Percentiles rank a stretch among this genome's conserved stretches.
phyloP scores from a whole-genome alignment of 148 eudicot species.

The Vaccinium darrowii region DNA sequence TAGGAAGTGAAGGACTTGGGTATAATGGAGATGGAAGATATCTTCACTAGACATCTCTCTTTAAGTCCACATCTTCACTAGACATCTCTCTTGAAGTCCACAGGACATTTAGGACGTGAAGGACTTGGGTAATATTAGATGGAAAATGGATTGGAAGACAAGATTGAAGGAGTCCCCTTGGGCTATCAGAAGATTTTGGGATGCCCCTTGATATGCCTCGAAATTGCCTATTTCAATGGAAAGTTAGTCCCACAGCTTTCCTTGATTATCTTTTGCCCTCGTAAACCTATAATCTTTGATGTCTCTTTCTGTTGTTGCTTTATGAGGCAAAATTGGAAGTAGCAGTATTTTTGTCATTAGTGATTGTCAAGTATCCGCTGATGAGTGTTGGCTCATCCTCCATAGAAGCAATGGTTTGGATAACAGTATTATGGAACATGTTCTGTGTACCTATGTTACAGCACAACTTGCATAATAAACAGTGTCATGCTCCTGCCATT shows the following conservation, averaged over 20 bases:
- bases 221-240: background rate
- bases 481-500: background rate
- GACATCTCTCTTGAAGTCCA: background rate
- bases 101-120: background rate
- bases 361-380: background rate
- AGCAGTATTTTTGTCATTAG: background rate
- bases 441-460: background rate
- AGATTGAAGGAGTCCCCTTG: too few species aligned
- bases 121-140: background rate
- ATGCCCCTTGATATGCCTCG: background rate
- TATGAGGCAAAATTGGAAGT: conserved; percentile 3
- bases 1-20: background rate
- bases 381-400: background rate
- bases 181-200: background rate
- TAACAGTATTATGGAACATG: background rate
- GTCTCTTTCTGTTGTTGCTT: background rate
- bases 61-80: background rate
- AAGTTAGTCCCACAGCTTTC: background rate
- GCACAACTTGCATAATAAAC: background rate
- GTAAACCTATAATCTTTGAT: background rate
- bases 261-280: background rate
- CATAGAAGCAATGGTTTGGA: background rate
- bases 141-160: background rate
- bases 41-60: background rate
- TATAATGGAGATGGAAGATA: background rate